These are phyloP conservation scores for Pachysandra terminalis DNA, from an alignment of 164 flowering plant species.

Conservation along the genomic window DNA sequence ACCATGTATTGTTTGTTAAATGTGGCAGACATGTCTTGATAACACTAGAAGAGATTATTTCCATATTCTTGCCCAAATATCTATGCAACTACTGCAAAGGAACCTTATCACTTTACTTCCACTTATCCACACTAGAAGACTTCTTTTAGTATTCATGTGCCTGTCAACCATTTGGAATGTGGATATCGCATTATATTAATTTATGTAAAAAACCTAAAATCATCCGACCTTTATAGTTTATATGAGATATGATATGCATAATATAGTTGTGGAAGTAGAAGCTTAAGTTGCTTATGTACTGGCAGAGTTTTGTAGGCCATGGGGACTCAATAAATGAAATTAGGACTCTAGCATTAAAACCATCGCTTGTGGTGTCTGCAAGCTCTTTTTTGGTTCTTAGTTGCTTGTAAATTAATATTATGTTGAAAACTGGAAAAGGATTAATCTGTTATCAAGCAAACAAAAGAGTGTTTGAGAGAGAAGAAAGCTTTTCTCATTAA, in stretches of 20 bases:
- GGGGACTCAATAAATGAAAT: slow-evolving; percentile 97
- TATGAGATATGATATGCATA: too few relatives aligned
- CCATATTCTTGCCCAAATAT: too few relatives aligned
- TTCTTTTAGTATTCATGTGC: too few relatives aligned
- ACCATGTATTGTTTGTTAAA: not conserved
- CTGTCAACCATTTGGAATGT: too few relatives aligned
- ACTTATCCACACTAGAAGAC: not conserved
- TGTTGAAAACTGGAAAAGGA: slow-evolving; percentile 48
- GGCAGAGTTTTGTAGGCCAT: slow-evolving; percentile 97
- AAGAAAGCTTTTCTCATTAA: too few relatives aligned
- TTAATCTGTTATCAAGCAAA: slow-evolving; percentile 95
- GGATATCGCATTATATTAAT: too few relatives aligned
- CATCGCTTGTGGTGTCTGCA: slow-evolving; percentile 89
- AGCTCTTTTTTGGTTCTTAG: slow-evolving; percentile 30
- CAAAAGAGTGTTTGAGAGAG: too few relatives aligned
- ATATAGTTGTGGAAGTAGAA: too few relatives aligned
- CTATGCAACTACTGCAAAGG: too few relatives aligned
- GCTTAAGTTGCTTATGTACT: slow-evolving; percentile 6
- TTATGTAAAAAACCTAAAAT: too few relatives aligned
- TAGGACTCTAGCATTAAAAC: slow-evolving; percentile 82
- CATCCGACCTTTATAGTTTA: too few relatives aligned
- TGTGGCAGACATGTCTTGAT: not conserved
- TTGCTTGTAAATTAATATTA: not conserved
- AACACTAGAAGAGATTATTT: too few relatives aligned
- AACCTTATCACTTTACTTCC: not conserved